phyloP scores from a whole-genome alignment of 306 rosid species.

The Malus asiatica region DNA sequence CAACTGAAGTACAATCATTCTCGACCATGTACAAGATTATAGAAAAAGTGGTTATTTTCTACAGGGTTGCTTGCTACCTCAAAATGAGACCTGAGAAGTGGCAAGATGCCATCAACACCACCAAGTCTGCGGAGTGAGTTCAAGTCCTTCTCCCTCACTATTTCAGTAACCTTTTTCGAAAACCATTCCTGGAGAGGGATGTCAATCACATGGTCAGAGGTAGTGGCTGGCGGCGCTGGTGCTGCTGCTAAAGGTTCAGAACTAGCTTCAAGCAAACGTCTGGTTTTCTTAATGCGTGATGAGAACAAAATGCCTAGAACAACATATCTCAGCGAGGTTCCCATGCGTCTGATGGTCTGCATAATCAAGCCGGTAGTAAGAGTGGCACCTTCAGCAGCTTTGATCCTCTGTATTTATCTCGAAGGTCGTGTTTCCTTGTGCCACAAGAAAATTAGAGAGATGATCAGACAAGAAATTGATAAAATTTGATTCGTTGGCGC shows the following conservation, averaged over 20 bases:
- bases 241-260: not conserved
- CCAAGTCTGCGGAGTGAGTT: slow-evolving; percentile 10
- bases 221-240: not conserved
- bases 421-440: not conserved
- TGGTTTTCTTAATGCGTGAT: not conserved
- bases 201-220: slow-evolving; percentile 19
- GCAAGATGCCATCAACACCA: slow-evolving; percentile 21
- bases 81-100: slow-evolving; percentile 7
- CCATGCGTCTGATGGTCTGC: not conserved
- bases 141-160: slow-evolving; percentile 32
- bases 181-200: not conserved
- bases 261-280: not conserved
- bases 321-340: not conserved
- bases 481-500: not conserved
- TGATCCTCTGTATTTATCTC: not conserved
- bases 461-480: not conserved
- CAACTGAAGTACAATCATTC: not conserved
- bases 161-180: slow-evolving; percentile 5
- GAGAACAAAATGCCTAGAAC: not conserved
- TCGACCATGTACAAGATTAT: not conserved
- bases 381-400: not conserved
- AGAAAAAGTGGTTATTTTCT: not conserved
- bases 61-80: slow-evolving; percentile 27
- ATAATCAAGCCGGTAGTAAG: not conserved
- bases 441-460: not conserved